Percentiles rank a stretch among this genome's conserved stretches.
These are phyloP conservation scores for Salvia splendens DNA, from an alignment of 257 asterid species.

Conservation along the genomic window DNA sequence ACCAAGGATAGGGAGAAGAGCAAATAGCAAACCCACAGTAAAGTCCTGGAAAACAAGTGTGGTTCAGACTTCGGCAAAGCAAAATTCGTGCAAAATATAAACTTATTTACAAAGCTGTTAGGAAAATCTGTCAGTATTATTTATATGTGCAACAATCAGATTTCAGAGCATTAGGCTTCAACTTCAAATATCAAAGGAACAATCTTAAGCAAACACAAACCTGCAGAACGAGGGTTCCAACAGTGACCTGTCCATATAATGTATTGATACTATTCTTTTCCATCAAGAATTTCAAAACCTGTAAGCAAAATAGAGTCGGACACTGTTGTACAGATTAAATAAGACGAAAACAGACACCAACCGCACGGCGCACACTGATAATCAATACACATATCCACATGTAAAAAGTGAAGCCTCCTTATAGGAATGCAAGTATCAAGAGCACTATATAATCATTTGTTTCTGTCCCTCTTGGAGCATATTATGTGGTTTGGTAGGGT, in stretches of 20 bases:
- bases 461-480: background rate
- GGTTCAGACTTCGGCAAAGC: slow-evolving; percentile 33
- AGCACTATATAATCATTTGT: background rate
- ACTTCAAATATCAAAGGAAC: slow-evolving; percentile 21
- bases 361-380: background rate
- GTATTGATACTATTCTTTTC: slow-evolving; percentile 67
- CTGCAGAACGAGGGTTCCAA: slow-evolving; percentile 85
- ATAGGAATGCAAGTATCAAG: background rate
- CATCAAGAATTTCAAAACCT: slow-evolving; percentile 86
- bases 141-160: slow-evolving; percentile 26
- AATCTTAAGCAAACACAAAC: slow-evolving; percentile 38
- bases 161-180: slow-evolving; percentile 20
- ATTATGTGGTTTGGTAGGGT: background rate
- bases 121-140: slow-evolving; percentile 17
- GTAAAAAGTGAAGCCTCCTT: background rate
- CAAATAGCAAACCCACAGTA: slow-evolving; percentile 80
- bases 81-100: background rate
- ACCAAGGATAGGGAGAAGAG: slow-evolving; percentile 86
- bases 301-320: slow-evolving; percentile 28
- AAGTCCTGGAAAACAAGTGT: slow-evolving; percentile 66
- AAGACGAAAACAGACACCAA: slow-evolving; percentile 4
- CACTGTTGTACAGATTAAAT: background rate
- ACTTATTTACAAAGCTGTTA: slow-evolving; percentile 15
- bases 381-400: background rate
- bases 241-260: slow-evolving; percentile 78